Evolutionary conservation across 2,329 filamentous ascomycete genomes (phyloP).

Genomic region (Aspergillus pseudoviridinutans): DNA sequence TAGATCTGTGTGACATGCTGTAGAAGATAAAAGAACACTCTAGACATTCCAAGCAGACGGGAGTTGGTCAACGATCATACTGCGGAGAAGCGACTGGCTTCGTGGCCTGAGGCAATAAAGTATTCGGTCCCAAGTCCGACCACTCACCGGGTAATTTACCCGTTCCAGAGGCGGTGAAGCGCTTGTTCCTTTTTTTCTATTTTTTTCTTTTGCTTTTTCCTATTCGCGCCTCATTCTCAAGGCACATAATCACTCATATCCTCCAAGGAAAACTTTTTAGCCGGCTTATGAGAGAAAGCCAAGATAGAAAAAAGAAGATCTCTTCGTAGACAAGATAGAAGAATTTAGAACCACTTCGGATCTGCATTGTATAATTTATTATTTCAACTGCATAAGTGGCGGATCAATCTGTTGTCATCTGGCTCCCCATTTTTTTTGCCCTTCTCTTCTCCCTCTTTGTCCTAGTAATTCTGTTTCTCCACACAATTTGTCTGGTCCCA

Average conservation of each 20-base stretch:
- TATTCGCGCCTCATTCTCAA: conserved; percentile 2
- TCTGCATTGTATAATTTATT: background rate
- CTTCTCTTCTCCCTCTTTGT: conserved; percentile 12
- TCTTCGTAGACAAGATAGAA: background rate
- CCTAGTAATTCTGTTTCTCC: conserved; percentile 17
- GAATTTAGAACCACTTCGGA: background rate
- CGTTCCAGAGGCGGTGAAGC: conserved; percentile 8
- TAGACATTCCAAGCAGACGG: background rate
- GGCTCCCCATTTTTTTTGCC: background rate
- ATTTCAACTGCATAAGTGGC: background rate
- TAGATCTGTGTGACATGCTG: background rate
- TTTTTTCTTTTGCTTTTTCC: background rate
- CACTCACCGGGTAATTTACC: conserved; percentile 9
- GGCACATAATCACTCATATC: background rate
- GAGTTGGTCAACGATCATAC: background rate
- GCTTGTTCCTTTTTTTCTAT: background rate
- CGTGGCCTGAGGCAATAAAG: background rate
- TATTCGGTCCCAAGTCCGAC: conserved; percentile 2
- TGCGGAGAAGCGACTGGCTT: conserved; percentile 1
- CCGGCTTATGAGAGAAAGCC: background rate
- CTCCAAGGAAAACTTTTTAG: background rate
- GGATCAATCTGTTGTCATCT: conserved; percentile 9
- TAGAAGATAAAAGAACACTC: background rate
- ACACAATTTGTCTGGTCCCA: conserved; percentile 17
- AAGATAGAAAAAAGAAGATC: background rate